Percentiles rank a stretch among this genome's conserved stretches.
These are phyloP conservation scores for Vitis labrusca DNA, from an alignment of 164 flowering plant genomes.

Conservation along the genomic window DNA sequence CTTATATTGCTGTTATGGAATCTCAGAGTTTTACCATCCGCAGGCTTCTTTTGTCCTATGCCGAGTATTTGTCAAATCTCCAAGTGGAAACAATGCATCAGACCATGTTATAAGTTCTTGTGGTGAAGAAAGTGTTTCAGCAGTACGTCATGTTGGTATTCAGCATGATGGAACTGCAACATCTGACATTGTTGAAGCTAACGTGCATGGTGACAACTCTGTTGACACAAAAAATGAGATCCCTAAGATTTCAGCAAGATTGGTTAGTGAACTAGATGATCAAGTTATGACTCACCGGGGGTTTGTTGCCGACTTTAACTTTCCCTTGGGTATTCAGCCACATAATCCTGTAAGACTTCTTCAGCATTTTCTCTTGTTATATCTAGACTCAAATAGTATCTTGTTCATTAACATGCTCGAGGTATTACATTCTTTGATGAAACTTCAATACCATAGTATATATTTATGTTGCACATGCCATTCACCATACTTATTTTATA, in stretches of 20 bases:
- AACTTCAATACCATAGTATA: too few relatives aligned
- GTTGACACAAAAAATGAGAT: conserved; percentile 13
- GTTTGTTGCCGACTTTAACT: conserved; percentile 16
- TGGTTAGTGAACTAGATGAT: conserved; percentile 16
- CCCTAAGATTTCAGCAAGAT: conserved; percentile 5
- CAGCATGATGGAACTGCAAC: conserved; percentile 35
- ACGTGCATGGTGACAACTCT: conserved; percentile 13
- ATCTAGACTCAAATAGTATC: too few relatives aligned
- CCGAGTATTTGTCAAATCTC: conserved; percentile 49
- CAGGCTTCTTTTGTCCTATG: conserved; percentile 62
- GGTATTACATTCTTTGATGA: too few relatives aligned
- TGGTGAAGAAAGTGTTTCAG: conserved; percentile 42
- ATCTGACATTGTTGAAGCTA: conserved; percentile 27
- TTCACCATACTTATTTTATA: too few relatives aligned
- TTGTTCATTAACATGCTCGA: too few relatives aligned
- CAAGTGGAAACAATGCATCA: conserved; percentile 22
- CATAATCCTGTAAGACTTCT: conserved; percentile 23
- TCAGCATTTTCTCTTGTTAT: conserved; percentile 1
- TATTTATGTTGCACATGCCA: too few relatives aligned
- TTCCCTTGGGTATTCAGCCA: conserved; percentile 15
- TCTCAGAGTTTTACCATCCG: conserved; percentile 6
- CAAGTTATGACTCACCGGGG: conserved; percentile 9
- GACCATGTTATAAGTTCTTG: conserved; percentile 36
- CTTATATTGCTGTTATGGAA: not conserved
- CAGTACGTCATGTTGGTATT: conserved; percentile 31